Base-by-base conservation (phyloP, 2,329 filamentous ascomycete species). In the Cladobotryum protrusum region DNA sequence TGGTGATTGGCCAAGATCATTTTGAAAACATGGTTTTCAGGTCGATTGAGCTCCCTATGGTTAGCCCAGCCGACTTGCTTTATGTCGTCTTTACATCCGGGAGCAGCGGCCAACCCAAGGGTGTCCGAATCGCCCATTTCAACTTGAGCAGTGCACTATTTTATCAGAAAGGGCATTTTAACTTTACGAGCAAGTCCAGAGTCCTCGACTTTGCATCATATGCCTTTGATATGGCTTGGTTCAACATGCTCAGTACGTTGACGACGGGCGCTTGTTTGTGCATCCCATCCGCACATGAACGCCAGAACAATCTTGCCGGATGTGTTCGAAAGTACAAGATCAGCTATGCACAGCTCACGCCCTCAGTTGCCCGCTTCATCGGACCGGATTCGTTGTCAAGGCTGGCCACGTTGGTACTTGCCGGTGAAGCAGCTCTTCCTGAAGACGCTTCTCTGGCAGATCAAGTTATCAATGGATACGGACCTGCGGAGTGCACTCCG, bases 261-360 rank as follows among this genome's bases (percentile, higher is more conserved):
- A 53, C 49, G 13, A 43, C 42, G 12, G 58, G 58, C 32, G 58
- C 42, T 5, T 57, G 54, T 24, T 39, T 60, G 2, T 60, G 58
- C 18, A 52, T 59, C 33, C 56, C 58, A 8, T 56, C 53, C 2
- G 43, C 50, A 18, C 14, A 32, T 12, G 37, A 51, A n/a, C 40
- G 36, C 34, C 19, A 37, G 43, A 46, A 46, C 13, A 19, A 46
- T 20, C 48, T 46, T 17, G 39, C 48, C 18, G 66, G 65, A 4
- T 66, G 67, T 12, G 70, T 72, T 29, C 72, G 72, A 52, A 67
- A 62, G 64, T 67, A 14, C 62, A 11, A 44, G 35, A 49, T 43
- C 17, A 54, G 48, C 19, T 33, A 32, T 3, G 18, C 46, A 15
- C 11, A 39, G 15, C 20, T 57, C 6, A 59, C 57, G 1, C 52